A percentile compares a stretch with the other conserved stretches of the same genome.
Conservation (phyloP, 257 asterid species). For the Fraxinus cuspidata region DNA sequence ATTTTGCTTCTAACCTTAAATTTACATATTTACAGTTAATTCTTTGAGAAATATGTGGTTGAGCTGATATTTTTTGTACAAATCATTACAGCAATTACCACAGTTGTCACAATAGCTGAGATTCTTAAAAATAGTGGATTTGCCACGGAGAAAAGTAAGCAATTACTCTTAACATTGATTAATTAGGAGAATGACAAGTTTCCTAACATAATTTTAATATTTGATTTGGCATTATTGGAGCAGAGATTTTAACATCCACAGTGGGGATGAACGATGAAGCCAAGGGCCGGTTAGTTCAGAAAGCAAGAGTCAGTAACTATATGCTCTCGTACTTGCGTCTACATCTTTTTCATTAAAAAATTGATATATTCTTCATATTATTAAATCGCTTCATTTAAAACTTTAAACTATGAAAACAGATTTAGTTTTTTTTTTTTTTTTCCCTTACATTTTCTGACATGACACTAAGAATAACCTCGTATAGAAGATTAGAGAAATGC, state of each 20-base stretch:
- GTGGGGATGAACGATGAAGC: conserved; percentile 83
- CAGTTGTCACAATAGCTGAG: conserved; percentile 92
- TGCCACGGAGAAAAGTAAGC: conserved; percentile 77
- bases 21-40: background rate
- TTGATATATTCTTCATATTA: background rate
- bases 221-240: conserved; percentile 16
- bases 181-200: background rate
- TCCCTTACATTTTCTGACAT: too few species aligned
- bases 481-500: too few species aligned
- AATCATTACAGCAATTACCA: conserved; percentile 70
- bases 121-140: conserved; percentile 87
- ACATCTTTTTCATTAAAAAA: too few species aligned
- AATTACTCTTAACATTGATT: background rate
- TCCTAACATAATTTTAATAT: background rate
- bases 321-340: background rate
- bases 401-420: too few species aligned
- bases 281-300: conserved; percentile 77
- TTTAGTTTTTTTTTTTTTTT: too few species aligned
- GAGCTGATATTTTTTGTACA: conserved; percentile 2
- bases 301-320: conserved; percentile 69
- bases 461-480: background rate
- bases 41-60: background rate
- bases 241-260: conserved; percentile 79
- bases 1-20: background rate
- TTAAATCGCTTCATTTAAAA: too few species aligned